Base-by-base conservation (phyloP, 306 rosid species). In the Begonia peltatifolia region DNA sequence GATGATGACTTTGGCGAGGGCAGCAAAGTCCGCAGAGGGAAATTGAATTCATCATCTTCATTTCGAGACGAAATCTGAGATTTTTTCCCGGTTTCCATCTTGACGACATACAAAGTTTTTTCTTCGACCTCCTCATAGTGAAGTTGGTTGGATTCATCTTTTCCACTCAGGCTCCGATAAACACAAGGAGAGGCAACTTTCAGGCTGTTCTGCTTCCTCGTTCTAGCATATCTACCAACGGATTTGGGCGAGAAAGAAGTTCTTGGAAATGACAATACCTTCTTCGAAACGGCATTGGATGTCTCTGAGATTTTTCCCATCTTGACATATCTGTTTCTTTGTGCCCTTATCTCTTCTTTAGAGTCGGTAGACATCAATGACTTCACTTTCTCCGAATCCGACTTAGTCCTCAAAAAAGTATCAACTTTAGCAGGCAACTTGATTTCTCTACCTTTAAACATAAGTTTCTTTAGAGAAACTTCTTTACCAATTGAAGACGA, bases 61-160 rank as follows among this genome's bases (percentile, higher is more conserved):
- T 61, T 61, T 63, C 63, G 76, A 72, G 70, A 79, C 44, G 72
- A 65, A 62, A 70, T 75, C 48, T 58, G 50, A 42, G 76, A 55
- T 23, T 59, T 73, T 20, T 73, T 71, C 53, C 71, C 84, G 35
- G 69, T 76, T 58, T 80, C 92, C 70, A 66, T 68, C 72, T 73
- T 64, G 50, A 83, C 62, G 69, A 80, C 87, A 50, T 80, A 80
- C 82, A 86, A 59, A 42, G 86, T 90, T 66, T 80, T 80, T 61
- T 85, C 97, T 66, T 51, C 63, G 30, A 69, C 68, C 67, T 59
- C 82, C n/a, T 71, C 52, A 38, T 56, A 52, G 56, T n/a, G 49
- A 56, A 48, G 52, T 57, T 80, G 63, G 68, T 55, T 57, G 2
- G 50, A 60, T 62, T 78, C 79, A 41, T 63, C 72, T 56, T 46